phyloP scores from a whole-genome alignment of 495 filamentous ascomycete genomes.

The Podospora fimiseda region DNA sequence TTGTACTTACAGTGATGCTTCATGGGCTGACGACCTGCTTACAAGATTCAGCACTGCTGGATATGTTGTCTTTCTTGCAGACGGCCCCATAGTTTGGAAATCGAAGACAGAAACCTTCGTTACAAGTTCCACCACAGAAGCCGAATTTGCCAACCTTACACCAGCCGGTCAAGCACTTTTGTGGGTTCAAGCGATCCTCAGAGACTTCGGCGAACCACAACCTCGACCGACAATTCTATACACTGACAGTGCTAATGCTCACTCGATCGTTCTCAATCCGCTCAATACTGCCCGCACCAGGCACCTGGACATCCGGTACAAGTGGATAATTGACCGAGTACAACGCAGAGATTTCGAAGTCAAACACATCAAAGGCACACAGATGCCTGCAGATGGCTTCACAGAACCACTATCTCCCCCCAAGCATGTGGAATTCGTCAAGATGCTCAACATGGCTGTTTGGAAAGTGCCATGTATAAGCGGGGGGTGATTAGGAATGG shows the following conservation, averaged over 20 bases:
- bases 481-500: not conserved
- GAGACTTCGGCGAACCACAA: constrained; percentile 1
- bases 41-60: not conserved
- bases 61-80: constrained; percentile 4
- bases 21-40: constrained; percentile 3
- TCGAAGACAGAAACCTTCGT: constrained; percentile 4
- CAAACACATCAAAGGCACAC: constrained; percentile 2
- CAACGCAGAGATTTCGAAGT: not conserved
- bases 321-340: constrained; percentile 10
- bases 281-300: constrained; percentile 4
- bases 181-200: not conserved
- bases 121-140: not conserved
- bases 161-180: not conserved
- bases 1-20: constrained; percentile 2
- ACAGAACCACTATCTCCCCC: constrained; percentile 4
- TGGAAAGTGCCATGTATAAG: not conserved
- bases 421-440: constrained; percentile 6
- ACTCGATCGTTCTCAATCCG: not conserved
- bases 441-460: constrained; percentile 4
- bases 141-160: constrained; percentile 6
- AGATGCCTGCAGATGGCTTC: constrained; percentile 10
- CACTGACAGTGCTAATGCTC: constrained; percentile 7
- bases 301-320: constrained; percentile 7
- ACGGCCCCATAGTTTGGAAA: constrained; percentile 4
- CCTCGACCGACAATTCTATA: constrained; percentile 3